These are phyloP conservation scores for Gaertneriomyces semiglobifer DNA, from an alignment of 192 early-diverging fungal species.

Conservation along the genomic window DNA sequence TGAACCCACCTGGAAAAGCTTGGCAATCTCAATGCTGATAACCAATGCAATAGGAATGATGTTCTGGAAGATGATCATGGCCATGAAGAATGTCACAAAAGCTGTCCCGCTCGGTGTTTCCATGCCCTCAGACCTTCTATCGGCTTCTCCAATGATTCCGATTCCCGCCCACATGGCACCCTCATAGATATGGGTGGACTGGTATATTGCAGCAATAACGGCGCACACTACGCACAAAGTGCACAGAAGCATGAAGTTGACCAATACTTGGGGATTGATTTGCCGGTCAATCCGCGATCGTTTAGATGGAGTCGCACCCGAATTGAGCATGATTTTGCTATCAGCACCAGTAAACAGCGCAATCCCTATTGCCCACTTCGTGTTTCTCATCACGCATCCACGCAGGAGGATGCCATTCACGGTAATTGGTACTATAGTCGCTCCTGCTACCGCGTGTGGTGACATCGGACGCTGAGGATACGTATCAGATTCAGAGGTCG, in stretches of 20 bases:
- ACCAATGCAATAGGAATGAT: constrained; percentile 96
- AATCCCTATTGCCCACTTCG: constrained; percentile 80
- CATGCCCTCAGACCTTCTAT: constrained; percentile 9
- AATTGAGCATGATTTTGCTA: constrained; percentile 96
- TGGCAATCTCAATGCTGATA: constrained; percentile 90
- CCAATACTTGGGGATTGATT: constrained; percentile 80
- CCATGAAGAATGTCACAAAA: constrained; percentile 52
- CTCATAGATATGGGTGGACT: constrained; percentile 42
- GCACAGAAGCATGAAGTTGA: constrained; percentile 52
- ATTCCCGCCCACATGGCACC: constrained; percentile 43
- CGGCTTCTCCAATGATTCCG: not conserved
- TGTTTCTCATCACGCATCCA: constrained; percentile 91
- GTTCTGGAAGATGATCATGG: constrained; percentile 92
- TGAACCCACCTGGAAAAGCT: constrained; percentile 69
- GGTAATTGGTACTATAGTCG: constrained; percentile 6
- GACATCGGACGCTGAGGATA: not conserved
- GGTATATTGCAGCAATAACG: constrained; percentile 42
- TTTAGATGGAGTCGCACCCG: constrained; percentile 88
- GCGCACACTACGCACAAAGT: constrained; percentile 51
- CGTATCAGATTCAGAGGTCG: not conserved
- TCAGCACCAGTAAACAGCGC: constrained; percentile 88
- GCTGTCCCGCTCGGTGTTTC: constrained; percentile 29
- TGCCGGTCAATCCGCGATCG: constrained; percentile 85
- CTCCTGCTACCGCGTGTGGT: no score
- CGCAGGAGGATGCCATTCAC: constrained; percentile 65